phyloP scores from a whole-genome alignment of 495 filamentous ascomycete genomes.

The Hypoxylon crocopeplum region DNA sequence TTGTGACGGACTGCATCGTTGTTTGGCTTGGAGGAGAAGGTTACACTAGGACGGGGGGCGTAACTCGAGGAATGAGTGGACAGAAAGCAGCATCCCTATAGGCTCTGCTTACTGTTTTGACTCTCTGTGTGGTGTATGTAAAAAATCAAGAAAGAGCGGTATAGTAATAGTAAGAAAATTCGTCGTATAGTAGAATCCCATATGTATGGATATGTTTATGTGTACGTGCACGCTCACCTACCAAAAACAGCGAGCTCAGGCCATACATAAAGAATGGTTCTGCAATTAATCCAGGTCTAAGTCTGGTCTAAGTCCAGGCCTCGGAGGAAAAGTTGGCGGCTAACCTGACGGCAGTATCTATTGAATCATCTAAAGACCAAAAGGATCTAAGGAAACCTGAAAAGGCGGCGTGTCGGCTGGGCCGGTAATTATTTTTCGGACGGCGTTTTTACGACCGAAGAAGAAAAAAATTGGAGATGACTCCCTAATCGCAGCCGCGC shows the following conservation, averaged over 20 bases:
- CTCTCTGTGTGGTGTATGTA: constrained; percentile 3
- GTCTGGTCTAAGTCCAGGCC: too few relatives aligned
- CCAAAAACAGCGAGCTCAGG: constrained; percentile 29
- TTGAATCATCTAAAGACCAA: not conserved
- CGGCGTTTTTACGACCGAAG: constrained; percentile 31
- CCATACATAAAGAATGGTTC: constrained; percentile 34
- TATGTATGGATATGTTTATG: not conserved
- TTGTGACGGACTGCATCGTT: constrained; percentile 32
- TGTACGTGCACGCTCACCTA: constrained; percentile 8
- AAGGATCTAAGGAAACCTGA: not conserved
- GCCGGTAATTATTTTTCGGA: constrained; percentile 40
- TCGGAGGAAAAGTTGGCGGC: constrained; percentile 31
- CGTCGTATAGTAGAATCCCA: not conserved
- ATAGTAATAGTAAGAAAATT: constrained; percentile 23
- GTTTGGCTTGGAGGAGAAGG: constrained; percentile 11
- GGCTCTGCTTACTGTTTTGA: constrained; percentile 28
- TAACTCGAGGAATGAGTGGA: constrained; percentile 27
- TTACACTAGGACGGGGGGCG: constrained; percentile 29
- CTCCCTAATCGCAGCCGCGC: too few relatives aligned
- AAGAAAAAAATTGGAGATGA: constrained; percentile 9
- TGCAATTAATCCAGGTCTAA: constrained; percentile 7
- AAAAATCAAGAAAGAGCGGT: constrained; percentile 3
- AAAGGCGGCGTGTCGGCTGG: constrained; percentile 11
- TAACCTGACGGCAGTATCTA: constrained; percentile 21
- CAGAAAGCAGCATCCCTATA: constrained; percentile 33